Conservation (phyloP, 345 rosid genomes). For the Aethionema arabicum region DNA sequence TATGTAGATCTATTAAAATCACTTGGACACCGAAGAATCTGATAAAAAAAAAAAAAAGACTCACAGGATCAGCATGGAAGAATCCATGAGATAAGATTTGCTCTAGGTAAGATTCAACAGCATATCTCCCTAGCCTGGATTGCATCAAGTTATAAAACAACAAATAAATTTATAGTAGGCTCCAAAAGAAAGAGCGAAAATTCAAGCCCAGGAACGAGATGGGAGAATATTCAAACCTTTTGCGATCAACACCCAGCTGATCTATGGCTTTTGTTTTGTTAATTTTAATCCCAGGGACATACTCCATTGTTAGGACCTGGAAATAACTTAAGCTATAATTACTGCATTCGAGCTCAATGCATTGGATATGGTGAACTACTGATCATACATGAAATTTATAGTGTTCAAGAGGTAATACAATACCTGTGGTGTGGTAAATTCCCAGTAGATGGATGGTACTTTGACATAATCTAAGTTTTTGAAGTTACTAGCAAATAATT, state of each 20-base stretch:
- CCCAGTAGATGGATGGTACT: conserved; percentile 84
- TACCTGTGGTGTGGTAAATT: conserved; percentile 93
- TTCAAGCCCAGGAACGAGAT: background rate
- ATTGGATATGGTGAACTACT: background rate
- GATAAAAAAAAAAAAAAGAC: conserved; percentile 24
- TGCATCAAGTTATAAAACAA: conserved; percentile 18
- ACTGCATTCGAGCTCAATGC: conserved; percentile 12
- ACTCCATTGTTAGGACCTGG: conserved; percentile 95
- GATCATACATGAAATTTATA: conserved; percentile 11
- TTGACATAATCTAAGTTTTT: conserved; percentile 76
- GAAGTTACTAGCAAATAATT: conserved; percentile 86
- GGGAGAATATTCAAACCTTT: conserved; percentile 54
- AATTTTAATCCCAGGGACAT: conserved; percentile 98
- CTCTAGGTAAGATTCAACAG: conserved; percentile 98
- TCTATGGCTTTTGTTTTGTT: conserved; percentile 87
- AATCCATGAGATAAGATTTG: conserved; percentile 98
- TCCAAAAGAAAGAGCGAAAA: conserved; percentile 4
- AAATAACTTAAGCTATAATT: conserved; percentile 22
- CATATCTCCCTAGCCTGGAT: conserved; percentile 85
- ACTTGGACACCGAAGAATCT: background rate
- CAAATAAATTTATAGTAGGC: conserved; percentile 6
- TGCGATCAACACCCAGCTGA: conserved; percentile 87
- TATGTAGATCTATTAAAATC: background rate
- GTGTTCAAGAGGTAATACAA: conserved; percentile 13
- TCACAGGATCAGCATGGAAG: conserved; percentile 97